A percentile compares a stretch with the other conserved stretches of the same genome.
phyloP scores from a whole-genome alignment of 495 filamentous ascomycete genomes.

The Penicillium taxi region DNA sequence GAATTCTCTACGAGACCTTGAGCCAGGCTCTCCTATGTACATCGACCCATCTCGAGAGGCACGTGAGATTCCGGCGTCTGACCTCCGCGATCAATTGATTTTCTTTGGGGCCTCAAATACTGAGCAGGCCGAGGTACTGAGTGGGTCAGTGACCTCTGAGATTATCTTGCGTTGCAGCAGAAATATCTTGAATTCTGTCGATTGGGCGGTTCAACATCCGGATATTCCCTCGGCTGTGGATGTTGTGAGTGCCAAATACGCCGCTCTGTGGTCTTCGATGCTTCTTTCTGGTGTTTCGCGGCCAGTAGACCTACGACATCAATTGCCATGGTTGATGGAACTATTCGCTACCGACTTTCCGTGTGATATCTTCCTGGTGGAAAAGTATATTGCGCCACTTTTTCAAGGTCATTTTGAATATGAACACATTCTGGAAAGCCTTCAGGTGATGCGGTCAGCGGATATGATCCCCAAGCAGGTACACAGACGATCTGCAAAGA shows the following conservation, averaged over 20 bases:
- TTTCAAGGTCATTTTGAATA: conserved; percentile 36
- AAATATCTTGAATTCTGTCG: conserved; percentile 65
- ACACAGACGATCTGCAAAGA: conserved; percentile 32
- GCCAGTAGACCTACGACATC: conserved; percentile 49
- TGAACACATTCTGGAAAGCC: conserved; percentile 41
- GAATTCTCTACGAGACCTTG: conserved; percentile 37
- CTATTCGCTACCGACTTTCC: conserved; percentile 55
- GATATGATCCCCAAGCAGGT: conserved; percentile 54
- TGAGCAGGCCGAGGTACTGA: conserved; percentile 50
- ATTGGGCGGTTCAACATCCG: conserved; percentile 27
- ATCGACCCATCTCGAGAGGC: conserved; percentile 74
- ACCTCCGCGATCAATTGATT: conserved; percentile 52
- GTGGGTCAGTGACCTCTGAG: conserved; percentile 49
- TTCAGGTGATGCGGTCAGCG: conserved; percentile 50
- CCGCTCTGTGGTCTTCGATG: conserved; percentile 69
- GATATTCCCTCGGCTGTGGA: conserved; percentile 33
- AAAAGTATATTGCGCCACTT: conserved; percentile 56
- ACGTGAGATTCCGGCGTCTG: conserved; percentile 51
- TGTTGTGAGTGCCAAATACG: conserved; percentile 63
- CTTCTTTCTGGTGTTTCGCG: conserved; percentile 45
- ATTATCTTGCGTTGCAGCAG: conserved; percentile 69
- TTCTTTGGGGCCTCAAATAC: conserved; percentile 51
- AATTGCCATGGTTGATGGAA: conserved; percentile 59
- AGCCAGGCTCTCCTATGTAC: conserved; percentile 55
- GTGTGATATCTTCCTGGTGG: conserved; percentile 56